Evolutionary conservation across 2,329 filamentous ascomycete species (phyloP).

Genomic region (Aspergillus sp.): DNA sequence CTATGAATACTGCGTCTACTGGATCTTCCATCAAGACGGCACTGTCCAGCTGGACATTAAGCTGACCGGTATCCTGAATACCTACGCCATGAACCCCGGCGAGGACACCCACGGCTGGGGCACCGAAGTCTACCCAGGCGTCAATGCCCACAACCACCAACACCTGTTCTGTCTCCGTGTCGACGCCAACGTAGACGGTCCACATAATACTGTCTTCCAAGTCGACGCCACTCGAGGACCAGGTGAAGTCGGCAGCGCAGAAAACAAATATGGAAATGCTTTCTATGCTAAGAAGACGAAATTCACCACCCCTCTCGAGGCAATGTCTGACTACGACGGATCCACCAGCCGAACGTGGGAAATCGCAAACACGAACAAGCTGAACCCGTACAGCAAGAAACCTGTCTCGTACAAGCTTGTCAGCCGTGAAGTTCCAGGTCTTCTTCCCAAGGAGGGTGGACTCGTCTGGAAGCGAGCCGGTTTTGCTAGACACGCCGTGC

Average conservation of each 20-base stretch:
- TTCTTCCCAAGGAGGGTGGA: conserved; percentile 77
- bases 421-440: conserved; percentile 73
- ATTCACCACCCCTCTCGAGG: conserved; percentile 67
- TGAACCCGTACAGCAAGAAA: conserved; percentile 86
- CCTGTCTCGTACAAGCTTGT: conserved; percentile 87
- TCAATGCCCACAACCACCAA: conserved; percentile 95
- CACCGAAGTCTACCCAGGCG: conserved; percentile 84
- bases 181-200: conserved; percentile 83
- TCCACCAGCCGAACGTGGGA: conserved; percentile 83
- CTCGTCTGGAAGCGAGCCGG: conserved; percentile 88
- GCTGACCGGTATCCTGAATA: conserved; percentile 90
- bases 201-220: conserved; percentile 81
- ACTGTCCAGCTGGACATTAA: conserved; percentile 90
- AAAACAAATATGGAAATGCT: conserved; percentile 88
- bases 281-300: conserved; percentile 85
- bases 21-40: conserved; percentile 90
- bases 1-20: conserved; percentile 88
- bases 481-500: conserved; percentile 82
- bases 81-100: conserved; percentile 74
- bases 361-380: conserved; percentile 77
- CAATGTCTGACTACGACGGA: conserved; percentile 78
- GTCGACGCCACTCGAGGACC: conserved; percentile 71
- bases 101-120: conserved; percentile 87
- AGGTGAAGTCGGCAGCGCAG: conserved; percentile 72
- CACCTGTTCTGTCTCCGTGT: conserved; percentile 90